Evolutionary conservation across 345 rosid genomes (phyloP).

Genomic region (Populus tremula): DNA sequence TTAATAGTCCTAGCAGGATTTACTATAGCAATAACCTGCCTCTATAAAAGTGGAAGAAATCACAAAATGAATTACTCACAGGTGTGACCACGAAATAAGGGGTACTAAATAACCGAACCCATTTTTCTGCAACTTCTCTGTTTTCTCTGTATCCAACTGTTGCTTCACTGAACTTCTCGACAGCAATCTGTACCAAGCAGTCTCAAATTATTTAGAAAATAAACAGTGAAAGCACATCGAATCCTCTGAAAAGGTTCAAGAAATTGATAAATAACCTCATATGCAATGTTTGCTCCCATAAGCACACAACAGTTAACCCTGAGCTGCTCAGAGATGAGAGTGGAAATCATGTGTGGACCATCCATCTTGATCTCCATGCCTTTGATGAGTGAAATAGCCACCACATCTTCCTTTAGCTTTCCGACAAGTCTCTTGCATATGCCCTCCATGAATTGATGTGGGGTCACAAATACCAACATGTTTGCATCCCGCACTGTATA

Average conservation of each 20-base stretch:
- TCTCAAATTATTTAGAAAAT: neutral
- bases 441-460: slow-evolving; percentile 89
- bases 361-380: slow-evolving; percentile 97
- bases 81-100: slow-evolving; percentile 83
- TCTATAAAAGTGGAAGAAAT: neutral
- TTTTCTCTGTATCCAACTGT: slow-evolving; percentile 79
- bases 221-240: neutral
- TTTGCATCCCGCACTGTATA: slow-evolving; percentile 72
- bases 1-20: neutral
- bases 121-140: slow-evolving; percentile 64
- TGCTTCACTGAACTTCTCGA: slow-evolving; percentile 92
- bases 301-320: slow-evolving; percentile 79
- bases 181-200: slow-evolving; percentile 62
- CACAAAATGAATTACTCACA: slow-evolving; percentile 42
- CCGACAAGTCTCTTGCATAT: slow-evolving; percentile 79
- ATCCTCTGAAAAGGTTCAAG: neutral
- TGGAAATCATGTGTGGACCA: slow-evolving; percentile 94
- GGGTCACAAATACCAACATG: slow-evolving; percentile 92
- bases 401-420: slow-evolving; percentile 53
- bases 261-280: slow-evolving; percentile 53
- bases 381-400: slow-evolving; percentile 88
- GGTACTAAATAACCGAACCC: slow-evolving; percentile 87
- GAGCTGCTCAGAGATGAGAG: slow-evolving; percentile 66
- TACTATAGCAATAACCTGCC: neutral
- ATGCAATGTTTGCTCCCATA: slow-evolving; percentile 97